Evolutionary conservation across 2,329 filamentous ascomycete species (phyloP).

Genomic region (Tolypocladium sp.): DNA sequence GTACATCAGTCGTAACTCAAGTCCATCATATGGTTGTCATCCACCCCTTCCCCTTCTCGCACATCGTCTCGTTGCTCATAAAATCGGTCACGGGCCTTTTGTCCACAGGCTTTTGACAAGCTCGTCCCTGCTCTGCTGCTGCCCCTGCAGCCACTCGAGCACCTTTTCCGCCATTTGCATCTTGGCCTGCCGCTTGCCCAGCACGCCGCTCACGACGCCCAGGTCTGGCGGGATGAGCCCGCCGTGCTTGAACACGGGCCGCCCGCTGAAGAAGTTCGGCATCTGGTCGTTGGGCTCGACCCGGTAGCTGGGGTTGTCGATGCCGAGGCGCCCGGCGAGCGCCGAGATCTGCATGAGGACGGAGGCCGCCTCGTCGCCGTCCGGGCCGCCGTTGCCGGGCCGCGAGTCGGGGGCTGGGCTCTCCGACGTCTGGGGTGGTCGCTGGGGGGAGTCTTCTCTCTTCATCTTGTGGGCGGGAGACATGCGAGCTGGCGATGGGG

Average conservation of each 20-base stretch:
- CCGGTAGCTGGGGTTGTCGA: slow-evolving; percentile 24
- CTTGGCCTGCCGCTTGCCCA: slow-evolving; percentile 24
- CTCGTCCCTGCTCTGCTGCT: slow-evolving; percentile 7
- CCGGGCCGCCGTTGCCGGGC: background rate
- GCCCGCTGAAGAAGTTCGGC: slow-evolving; percentile 24
- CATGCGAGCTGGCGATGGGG: background rate
- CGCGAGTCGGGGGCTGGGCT: background rate
- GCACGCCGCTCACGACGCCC: slow-evolving; percentile 22
- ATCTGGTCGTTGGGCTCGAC: slow-evolving; percentile 11
- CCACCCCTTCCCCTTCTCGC: background rate
- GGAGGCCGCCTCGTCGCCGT: background rate
- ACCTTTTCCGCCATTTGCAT: slow-evolving; percentile 30
- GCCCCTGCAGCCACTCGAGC: slow-evolving; percentile 23
- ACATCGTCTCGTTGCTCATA: too few relatives aligned
- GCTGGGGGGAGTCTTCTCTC: slow-evolving; percentile 2
- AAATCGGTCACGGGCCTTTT: background rate
- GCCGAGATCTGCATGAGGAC: slow-evolving; percentile 17
- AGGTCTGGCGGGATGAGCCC: slow-evolving; percentile 19
- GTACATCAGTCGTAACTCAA: background rate
- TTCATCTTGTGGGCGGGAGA: background rate
- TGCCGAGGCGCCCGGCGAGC: slow-evolving; percentile 23
- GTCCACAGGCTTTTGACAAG: background rate
- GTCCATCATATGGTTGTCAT: background rate
- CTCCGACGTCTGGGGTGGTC: background rate
- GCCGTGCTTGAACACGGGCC: slow-evolving; percentile 21